phyloP scores from a whole-genome alignment of 2,329 filamentous ascomycete species.

The Diaporthe vaccinii region DNA sequence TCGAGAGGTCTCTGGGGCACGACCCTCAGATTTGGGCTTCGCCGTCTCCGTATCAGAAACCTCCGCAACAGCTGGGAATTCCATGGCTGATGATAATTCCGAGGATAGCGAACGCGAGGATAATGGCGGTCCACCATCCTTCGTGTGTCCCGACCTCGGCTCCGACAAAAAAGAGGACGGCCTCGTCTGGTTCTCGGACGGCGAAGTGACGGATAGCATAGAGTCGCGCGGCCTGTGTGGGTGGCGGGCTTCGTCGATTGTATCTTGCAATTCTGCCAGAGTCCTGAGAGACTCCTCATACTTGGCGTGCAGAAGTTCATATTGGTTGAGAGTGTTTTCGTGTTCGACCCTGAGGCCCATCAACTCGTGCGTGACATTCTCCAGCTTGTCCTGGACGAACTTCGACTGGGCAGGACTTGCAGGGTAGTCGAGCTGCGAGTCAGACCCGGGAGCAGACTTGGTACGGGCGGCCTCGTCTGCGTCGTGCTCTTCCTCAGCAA shows the following conservation, averaged over 20 bases:
- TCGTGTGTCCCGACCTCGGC: constrained; percentile 77
- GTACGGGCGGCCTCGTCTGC: constrained; percentile 53
- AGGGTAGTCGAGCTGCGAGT: constrained; percentile 56
- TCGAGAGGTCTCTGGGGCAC: constrained; percentile 23
- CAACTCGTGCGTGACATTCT: constrained; percentile 91
- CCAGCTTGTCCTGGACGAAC: constrained; percentile 92
- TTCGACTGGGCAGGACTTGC: constrained; percentile 84
- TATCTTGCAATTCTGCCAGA: constrained; percentile 87
- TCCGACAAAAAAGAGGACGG: constrained; percentile 90
- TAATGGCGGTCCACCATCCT: constrained; percentile 75
- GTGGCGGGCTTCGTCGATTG: constrained; percentile 83
- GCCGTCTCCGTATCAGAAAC: constrained; percentile 71
- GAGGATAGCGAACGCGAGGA: constrained; percentile 94
- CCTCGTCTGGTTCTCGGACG: constrained; percentile 64
- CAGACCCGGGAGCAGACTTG: constrained; percentile 42
- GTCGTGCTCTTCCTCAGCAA: constrained; percentile 48
- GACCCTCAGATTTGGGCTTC: constrained; percentile 53
- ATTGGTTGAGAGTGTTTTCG: constrained; percentile 84
- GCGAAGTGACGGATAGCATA: constrained; percentile 66
- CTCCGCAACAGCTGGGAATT: constrained; percentile 76
- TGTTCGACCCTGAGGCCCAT: constrained; percentile 92
- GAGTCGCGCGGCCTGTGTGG: constrained; percentile 68
- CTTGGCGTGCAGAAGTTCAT: constrained; percentile 84
- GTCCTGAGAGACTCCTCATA: constrained; percentile 91
- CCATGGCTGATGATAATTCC: constrained; percentile 90